Base-by-base conservation (phyloP, 2,329 filamentous ascomycete genomes). In the Paecilomyces fulvus region DNA sequence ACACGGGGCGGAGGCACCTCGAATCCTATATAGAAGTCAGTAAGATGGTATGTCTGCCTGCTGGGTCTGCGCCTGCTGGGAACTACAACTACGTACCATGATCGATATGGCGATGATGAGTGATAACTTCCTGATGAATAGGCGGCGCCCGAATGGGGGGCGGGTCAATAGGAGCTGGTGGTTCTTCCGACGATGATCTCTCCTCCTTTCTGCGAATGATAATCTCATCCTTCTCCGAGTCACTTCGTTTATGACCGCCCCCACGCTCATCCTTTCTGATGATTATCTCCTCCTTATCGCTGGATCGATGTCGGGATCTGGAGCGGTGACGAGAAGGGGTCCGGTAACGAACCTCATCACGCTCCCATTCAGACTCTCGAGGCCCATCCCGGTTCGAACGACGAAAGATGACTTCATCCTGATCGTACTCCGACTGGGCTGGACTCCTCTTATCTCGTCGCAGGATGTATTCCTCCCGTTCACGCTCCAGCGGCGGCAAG, bases 51-150 rank as follows among this genome's bases (percentile, higher is more conserved):
- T n/a, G 21, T 17, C 33, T 14, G 5, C n/a, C n/a, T n/a, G n/a
- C n/a, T n/a, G n/a, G n/a, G n/a, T 30, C 21, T 9, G 46, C 5
- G 20, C 25, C 12, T 10, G 14, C 14, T 33, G 9, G 5, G 4
- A 25, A 10, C 20, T 37, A 7, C 28, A 73, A n/a, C 7, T 6
- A 48, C 63, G 55, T 62, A 90, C 89, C 91, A 73, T 95, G 90
- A 67, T 95, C 89, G 64, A 95, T 87, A 67, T 92, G 88, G 57
- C 86, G 83, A 69, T 94, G 92, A 73, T 94, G 89, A 0, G 90
- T 95, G 62, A 95, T 92, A 57, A 95, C 85, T 68, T 96, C 89
- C 66, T 92, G 85, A 72, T 92, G 89, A 63, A 95, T 90, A 0
- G 87, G 88, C 31, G 90, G 90, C 20, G 86, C 85, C 48, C 84